phyloP scores from a whole-genome alignment of 2,329 filamentous ascomycete species.

The Ascochyta viciae-villosae region DNA sequence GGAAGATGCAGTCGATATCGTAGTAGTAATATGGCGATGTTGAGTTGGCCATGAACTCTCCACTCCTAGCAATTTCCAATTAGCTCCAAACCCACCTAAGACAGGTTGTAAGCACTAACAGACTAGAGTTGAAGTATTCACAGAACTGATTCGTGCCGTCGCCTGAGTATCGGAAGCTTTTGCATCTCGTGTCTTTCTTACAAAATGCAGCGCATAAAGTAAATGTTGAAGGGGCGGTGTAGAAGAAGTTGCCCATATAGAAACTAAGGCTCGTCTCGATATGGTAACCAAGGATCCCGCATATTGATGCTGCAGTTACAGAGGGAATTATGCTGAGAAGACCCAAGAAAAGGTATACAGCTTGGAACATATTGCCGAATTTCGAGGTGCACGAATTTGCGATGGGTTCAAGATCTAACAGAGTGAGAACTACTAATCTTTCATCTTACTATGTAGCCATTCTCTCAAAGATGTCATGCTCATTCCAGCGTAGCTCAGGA shows the following conservation, averaged over 20 bases:
- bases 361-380: too few relatives aligned
- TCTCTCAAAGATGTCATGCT: too few relatives aligned
- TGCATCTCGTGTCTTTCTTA: conserved; percentile 23
- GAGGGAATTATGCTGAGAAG: neutral
- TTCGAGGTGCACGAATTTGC: too few relatives aligned
- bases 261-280: conserved; percentile 10
- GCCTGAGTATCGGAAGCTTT: conserved; percentile 24
- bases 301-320: conserved; percentile 4
- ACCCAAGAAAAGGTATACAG: neutral
- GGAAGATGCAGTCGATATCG: neutral
- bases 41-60: neutral
- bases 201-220: conserved; percentile 28
- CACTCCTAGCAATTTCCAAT: too few relatives aligned
- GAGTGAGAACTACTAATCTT: too few relatives aligned
- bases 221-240: conserved; percentile 23
- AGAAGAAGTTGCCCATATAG: conserved; percentile 36
- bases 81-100: too few relatives aligned
- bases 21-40: conserved; percentile 9
- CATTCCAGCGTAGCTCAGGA: too few relatives aligned
- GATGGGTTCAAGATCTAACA: too few relatives aligned
- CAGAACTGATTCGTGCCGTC: conserved; percentile 27
- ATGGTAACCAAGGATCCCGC: conserved; percentile 17
- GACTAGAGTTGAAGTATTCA: conserved; percentile 24
- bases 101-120: conserved; percentile 13
- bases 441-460: too few relatives aligned